A percentile compares a stretch with the other conserved stretches of the same genome.
Conservation (phyloP, 306 rosid species). For the Canavalia gladiata region DNA sequence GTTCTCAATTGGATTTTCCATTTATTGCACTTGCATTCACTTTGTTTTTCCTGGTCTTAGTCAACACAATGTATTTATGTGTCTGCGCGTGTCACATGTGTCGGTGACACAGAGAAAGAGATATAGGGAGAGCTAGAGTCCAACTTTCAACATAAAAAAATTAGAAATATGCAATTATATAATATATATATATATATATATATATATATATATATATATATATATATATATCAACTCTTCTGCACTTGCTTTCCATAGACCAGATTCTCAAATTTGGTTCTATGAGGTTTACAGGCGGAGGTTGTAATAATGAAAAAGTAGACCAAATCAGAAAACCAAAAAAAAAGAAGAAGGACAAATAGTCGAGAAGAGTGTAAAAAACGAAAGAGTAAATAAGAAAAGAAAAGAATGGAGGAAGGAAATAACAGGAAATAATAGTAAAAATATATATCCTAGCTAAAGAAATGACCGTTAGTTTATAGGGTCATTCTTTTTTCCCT, state of each 20-base stretch:
- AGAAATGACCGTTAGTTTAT: constrained; percentile 46
- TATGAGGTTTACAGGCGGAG: constrained; percentile 71
- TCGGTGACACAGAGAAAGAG: constrained; percentile 36
- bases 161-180: constrained; percentile 41
- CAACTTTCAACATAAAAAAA: background rate
- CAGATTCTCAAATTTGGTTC: constrained; percentile 61
- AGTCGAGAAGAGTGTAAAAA: constrained; percentile 29
- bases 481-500: constrained; percentile 31
- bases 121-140: background rate
- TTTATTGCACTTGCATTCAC: constrained; percentile 43
- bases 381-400: background rate
- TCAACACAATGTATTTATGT: constrained; percentile 40
- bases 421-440: constrained; percentile 43
- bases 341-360: background rate
- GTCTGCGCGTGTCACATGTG: constrained; percentile 54
- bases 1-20: constrained; percentile 28
- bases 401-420: constrained; percentile 48
- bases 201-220: constrained; percentile 5
- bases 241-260: constrained; percentile 61
- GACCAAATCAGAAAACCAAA: constrained; percentile 10
- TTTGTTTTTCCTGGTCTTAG: constrained; percentile 26
- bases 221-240: constrained; percentile 81
- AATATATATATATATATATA: constrained; percentile 26
- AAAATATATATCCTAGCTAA: constrained; percentile 33
- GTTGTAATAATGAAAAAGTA: constrained; percentile 62